phyloP scores from a whole-genome alignment of 2,329 filamentous ascomycete species.

The Stemphylium beticola region DNA sequence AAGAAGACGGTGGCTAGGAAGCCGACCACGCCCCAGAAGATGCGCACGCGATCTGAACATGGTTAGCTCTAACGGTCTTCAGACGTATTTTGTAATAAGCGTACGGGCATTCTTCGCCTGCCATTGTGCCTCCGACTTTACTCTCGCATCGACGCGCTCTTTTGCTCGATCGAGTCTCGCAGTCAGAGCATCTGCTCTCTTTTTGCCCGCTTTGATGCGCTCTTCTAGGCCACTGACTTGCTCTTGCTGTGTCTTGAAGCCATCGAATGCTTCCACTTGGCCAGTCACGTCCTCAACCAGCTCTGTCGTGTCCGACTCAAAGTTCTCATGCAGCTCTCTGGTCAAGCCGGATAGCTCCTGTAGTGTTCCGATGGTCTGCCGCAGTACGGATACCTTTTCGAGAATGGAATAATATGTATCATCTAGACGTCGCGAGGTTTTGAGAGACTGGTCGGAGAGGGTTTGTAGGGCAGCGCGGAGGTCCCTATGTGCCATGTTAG shows the following conservation, averaged over 20 bases:
- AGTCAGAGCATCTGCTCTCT: constrained; percentile 65
- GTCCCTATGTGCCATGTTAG: constrained; percentile 42
- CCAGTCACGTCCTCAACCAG: constrained; percentile 65
- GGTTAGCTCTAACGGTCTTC: constrained; percentile 18
- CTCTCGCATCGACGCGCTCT: constrained; percentile 70
- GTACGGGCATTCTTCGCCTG: constrained; percentile 64
- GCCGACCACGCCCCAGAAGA: constrained; percentile 66
- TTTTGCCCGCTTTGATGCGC: constrained; percentile 66
- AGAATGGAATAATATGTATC: constrained; percentile 76
- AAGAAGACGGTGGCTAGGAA: constrained; percentile 55
- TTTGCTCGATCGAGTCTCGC: constrained; percentile 69
- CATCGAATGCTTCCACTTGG: constrained; percentile 66
- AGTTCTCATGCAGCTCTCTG: constrained; percentile 63
- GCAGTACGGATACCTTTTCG: constrained; percentile 69
- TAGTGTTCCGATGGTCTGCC: constrained; percentile 68
- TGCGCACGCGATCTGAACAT: constrained; percentile 59
- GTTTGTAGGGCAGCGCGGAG: constrained; percentile 49
- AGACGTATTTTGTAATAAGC: background rate
- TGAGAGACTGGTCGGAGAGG: constrained; percentile 66
- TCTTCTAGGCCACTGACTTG: constrained; percentile 67
- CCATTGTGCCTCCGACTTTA: constrained; percentile 70
- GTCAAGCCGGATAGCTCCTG: constrained; percentile 71
- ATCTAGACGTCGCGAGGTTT: constrained; percentile 70
- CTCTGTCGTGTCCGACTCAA: constrained; percentile 65
- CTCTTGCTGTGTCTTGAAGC: constrained; percentile 69